phyloP scores from a whole-genome alignment of 78 protist species.

The slime mould (Dictyostelium discoideum) region DNA sequence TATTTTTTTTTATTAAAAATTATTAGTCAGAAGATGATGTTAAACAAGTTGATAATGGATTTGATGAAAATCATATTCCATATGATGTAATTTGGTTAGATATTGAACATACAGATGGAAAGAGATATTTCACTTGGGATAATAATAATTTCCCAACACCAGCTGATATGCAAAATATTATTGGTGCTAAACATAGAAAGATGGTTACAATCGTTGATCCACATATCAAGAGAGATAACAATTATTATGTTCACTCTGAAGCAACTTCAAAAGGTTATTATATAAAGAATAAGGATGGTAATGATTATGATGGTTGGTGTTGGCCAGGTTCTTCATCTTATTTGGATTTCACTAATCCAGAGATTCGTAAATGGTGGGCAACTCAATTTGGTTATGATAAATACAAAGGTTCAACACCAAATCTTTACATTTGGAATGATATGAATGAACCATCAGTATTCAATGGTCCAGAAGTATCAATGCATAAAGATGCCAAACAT shows the following conservation, averaged over 20 bases:
- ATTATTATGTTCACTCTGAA: conserved; percentile 92
- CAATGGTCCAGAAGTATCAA: conserved; percentile 98
- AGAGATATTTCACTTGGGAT: conserved; percentile 99
- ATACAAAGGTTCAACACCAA: conserved; percentile 91
- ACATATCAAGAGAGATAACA: conserved; percentile 95
- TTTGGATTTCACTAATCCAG: conserved; percentile 93
- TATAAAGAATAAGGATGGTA: conserved; percentile 88
- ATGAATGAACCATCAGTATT: conserved; percentile 99
- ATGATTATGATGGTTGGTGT: conserved; percentile 97
- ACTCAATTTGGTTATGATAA: conserved; percentile 79
- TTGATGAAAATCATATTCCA: conserved; percentile 95
- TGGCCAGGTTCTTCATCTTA: conserved; percentile 98
- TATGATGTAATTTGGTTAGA: conserved; percentile 99
- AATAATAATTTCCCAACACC: conserved; percentile 94
- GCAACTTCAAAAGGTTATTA: conserved; percentile 86
- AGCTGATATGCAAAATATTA: conserved; percentile 72
- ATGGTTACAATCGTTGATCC: conserved; percentile 99
- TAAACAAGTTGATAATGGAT: conserved; percentile 84
- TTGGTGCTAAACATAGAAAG: conserved; percentile 89
- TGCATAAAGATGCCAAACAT: conserved; percentile 96
- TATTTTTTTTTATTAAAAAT: not conserved
- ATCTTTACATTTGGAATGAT: conserved; percentile 98
- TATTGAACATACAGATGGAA: conserved; percentile 99
- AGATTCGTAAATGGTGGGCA: conserved; percentile 96
- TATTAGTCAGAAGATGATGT: conserved; percentile 84